These are phyloP conservation scores for Cryphonectria radicalis DNA, from an alignment of 2,329 filamentous ascomycete species.

Conservation along the genomic window DNA sequence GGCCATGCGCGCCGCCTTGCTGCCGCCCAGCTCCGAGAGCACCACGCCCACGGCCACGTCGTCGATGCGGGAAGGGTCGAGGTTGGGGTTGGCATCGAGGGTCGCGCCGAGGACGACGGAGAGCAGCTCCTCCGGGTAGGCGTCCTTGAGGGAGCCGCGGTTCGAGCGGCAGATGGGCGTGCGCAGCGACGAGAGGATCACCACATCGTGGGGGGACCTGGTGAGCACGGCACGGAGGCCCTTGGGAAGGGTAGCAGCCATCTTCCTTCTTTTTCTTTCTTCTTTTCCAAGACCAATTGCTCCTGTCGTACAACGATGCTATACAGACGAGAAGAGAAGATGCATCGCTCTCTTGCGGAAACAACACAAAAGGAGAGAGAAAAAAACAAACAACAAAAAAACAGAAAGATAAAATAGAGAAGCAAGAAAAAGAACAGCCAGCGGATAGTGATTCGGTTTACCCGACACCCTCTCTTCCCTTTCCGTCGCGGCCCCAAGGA, in stretches of 20 bases:
- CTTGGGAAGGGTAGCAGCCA: slow-evolving; percentile 54
- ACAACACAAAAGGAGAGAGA: neutral
- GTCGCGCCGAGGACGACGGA: slow-evolving; percentile 69
- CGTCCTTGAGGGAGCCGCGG: slow-evolving; percentile 82
- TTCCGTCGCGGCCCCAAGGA: neutral
- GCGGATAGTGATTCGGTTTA: neutral
- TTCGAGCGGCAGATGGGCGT: slow-evolving; percentile 84
- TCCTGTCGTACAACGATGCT: neutral
- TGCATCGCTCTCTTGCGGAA: neutral
- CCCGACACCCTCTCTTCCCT: slow-evolving; percentile 2
- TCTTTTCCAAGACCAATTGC: slow-evolving; percentile 21
- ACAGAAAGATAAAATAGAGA: neutral
- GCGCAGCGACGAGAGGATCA: slow-evolving; percentile 88
- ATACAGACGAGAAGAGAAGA: neutral
- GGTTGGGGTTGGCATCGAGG: slow-evolving; percentile 71
- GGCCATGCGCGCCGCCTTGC: slow-evolving; percentile 90
- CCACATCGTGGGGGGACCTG: slow-evolving; percentile 79
- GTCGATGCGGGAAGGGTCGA: slow-evolving; percentile 71
- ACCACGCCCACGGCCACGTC: slow-evolving; percentile 89
- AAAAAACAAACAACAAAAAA: neutral
- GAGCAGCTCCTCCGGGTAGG: slow-evolving; percentile 89
- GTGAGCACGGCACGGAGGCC: slow-evolving; percentile 77
- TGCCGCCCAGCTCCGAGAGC: slow-evolving; percentile 86
- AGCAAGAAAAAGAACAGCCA: slow-evolving; percentile 1
- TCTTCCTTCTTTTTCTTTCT: slow-evolving; percentile 32